phyloP scores from a whole-genome alignment of 1,284 basidiomycete species.

The Fomitiporia mediterranea region DNA sequence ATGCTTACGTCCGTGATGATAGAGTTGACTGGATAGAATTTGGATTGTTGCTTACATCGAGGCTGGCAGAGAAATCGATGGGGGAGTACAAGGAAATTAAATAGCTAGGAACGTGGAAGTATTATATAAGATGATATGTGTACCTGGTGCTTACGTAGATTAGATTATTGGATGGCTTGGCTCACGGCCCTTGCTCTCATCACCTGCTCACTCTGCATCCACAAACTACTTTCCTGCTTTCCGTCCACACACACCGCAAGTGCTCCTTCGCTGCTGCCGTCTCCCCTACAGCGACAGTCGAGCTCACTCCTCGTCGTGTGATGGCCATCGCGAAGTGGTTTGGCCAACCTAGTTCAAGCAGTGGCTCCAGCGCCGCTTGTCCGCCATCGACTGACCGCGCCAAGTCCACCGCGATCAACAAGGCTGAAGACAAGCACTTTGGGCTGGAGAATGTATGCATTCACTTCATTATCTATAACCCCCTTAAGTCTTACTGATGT shows the following conservation, averaged over 20 bases:
- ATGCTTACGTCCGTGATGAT: too few relatives aligned
- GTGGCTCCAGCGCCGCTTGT: conserved; percentile 24
- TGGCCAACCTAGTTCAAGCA: conserved; percentile 7
- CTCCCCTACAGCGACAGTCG: conserved; percentile 3
- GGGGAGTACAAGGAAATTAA: neutral
- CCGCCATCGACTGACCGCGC: conserved; percentile 28
- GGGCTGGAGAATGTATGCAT: conserved; percentile 87
- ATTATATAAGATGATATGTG: too few relatives aligned
- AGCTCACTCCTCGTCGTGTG: conserved; percentile 22
- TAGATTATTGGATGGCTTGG: neutral
- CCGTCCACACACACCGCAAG: neutral
- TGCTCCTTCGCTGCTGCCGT: neutral
- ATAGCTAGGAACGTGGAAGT: too few relatives aligned
- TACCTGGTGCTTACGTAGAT: conserved; percentile 2
- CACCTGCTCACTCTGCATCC: conserved; percentile 8
- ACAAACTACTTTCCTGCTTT: neutral
- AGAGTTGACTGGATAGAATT: too few relatives aligned
- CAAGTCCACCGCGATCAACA: conserved; percentile 35
- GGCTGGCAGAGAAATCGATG: neutral
- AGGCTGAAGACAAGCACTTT: conserved; percentile 77
- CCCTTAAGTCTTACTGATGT: conserved; percentile 1
- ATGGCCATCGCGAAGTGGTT: conserved; percentile 46
- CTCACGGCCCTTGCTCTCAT: neutral
- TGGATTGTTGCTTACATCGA: neutral
- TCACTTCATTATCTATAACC: neutral